These are phyloP conservation scores for Yamadazyma atmosphaerica DNA, from an alignment of 1,139 yeast genomes.

Conservation along the genomic window DNA sequence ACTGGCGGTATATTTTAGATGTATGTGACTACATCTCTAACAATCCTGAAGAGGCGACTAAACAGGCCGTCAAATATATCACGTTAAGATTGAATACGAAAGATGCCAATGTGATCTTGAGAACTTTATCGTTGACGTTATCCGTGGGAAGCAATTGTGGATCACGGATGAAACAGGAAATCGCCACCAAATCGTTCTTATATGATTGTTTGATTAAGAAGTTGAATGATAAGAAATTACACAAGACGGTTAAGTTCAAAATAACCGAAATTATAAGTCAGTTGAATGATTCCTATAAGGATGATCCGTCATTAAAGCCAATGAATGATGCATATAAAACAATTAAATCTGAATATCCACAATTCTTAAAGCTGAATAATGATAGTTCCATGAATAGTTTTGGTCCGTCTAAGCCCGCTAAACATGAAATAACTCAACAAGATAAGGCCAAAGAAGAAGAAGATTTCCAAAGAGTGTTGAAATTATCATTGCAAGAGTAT, in stretches of 20 bases:
- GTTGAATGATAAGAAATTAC: slow-evolving; percentile 59
- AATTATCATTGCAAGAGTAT: slow-evolving; percentile 70
- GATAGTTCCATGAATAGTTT: slow-evolving; percentile 6
- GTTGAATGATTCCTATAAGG: slow-evolving; percentile 54
- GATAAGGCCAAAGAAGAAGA: slow-evolving; percentile 70
- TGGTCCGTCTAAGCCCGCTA: slow-evolving; percentile 63
- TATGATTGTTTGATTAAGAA: slow-evolving; percentile 51
- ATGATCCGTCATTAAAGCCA: slow-evolving; percentile 74
- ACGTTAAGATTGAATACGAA: slow-evolving; percentile 53
- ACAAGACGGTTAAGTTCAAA: slow-evolving; percentile 64
- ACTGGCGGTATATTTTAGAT: slow-evolving; percentile 81
- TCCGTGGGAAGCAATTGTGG: slow-evolving; percentile 95
- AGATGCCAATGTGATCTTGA: slow-evolving; percentile 80
- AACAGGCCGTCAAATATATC: slow-evolving; percentile 51
- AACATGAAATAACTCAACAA: slow-evolving; percentile 46
- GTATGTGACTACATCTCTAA: slow-evolving; percentile 79
- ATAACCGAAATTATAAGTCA: slow-evolving; percentile 70
- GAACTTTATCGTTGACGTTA: slow-evolving; percentile 68
- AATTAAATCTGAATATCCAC: slow-evolving; percentile 42
- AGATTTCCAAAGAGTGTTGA: slow-evolving; percentile 76
- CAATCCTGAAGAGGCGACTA: slow-evolving; percentile 65
- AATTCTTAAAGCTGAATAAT: slow-evolving; percentile 28
- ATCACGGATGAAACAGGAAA: slow-evolving; percentile 76
- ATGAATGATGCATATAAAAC: slow-evolving; percentile 62
- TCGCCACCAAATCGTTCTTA: slow-evolving; percentile 71